Evolutionary conservation across 495 filamentous ascomycete genomes (phyloP).

Genomic region (Parachaetomium inaequale): DNA sequence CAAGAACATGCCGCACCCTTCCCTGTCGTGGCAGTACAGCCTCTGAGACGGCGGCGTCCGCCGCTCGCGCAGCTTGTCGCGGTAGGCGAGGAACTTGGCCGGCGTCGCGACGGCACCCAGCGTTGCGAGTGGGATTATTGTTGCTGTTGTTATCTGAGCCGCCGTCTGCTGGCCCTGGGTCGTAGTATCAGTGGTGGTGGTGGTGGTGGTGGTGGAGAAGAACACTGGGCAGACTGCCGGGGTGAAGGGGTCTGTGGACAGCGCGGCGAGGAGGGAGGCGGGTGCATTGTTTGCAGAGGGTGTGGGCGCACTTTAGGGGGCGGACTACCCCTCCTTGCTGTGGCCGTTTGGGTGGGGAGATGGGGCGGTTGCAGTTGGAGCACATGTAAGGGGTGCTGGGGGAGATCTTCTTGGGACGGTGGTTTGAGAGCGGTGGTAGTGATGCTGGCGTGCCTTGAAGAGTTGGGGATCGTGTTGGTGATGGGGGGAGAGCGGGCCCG

Average conservation of each 20-base stretch:
- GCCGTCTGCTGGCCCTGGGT: background rate
- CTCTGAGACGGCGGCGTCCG: background rate
- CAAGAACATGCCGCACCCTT: conserved; percentile 18
- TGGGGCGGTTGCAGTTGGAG: conserved; percentile 6
- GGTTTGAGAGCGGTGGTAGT: background rate
- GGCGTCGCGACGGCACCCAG: conserved; percentile 9
- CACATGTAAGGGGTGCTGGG: conserved; percentile 3
- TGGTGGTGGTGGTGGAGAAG: background rate
- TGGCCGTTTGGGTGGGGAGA: background rate
- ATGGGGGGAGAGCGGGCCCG: background rate
- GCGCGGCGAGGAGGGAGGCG: conserved; percentile 2
- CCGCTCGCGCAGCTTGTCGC: conserved; percentile 10
- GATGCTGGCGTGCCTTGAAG: background rate
- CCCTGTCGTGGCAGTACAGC: conserved; percentile 17
- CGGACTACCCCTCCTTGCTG: no score
- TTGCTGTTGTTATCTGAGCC: no score
- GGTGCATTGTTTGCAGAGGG: conserved; percentile 4
- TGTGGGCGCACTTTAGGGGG: background rate
- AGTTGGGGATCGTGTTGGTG: background rate
- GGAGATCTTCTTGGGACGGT: background rate
- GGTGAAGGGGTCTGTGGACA: conserved; percentile 9
- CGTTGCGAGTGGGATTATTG: conserved; percentile 12
- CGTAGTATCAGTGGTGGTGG: background rate
- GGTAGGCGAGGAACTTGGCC: conserved; percentile 21
- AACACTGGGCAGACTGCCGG: conserved; percentile 3